Base-by-base conservation (phyloP, 2,329 filamentous ascomycete species). In the Fusarium fujikuroi region DNA sequence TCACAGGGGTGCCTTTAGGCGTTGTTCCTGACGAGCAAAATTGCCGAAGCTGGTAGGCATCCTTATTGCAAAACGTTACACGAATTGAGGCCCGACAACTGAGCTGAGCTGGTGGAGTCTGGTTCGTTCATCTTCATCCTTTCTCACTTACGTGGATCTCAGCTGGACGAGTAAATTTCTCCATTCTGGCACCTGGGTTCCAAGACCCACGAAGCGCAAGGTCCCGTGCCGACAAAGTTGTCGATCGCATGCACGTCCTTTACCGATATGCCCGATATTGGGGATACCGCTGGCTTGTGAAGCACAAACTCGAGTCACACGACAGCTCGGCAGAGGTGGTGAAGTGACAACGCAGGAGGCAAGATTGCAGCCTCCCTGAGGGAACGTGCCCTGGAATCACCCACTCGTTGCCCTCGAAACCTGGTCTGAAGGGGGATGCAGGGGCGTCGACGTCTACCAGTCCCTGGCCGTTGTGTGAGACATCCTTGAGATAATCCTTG, bases 121-220 rank as follows among this genome's bases (percentile, higher is more conserved):
- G 58, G 44, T 62, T 60, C 50, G 47, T 63, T 64, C 25, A 10
- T 66, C 21, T 43, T 44, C 53, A 34, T 44, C 25, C 53, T 44
- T 30, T 58, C 23, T 60, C 40, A 74, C 75, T 76, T 70, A 74
- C 67, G 65, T 43, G 52, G 63, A 63, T 69, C 62, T 56, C 44
- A 57, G 50, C 57, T 61, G 62, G 56, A 49, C 42, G 40, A 61
- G 61, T 68, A 61, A 54, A 34, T 56, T 43, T 15, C 34, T 60
- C 39, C 73, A 77, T 76, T 25, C 23, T 61, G 59, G 66, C 56
- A 67, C 46, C 47, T 59, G 70, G 56, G 52, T 58, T 53, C 34
- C 25, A 21, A 50, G 50, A 36, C 65, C 69, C 62, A 62, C 52
- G 49, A 54, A 50, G 52, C 30, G 36, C n/a, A 32, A 30, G 52